Percentiles rank a stretch among this genome's conserved stretches.
phyloP scores from a whole-genome alignment of 768 basidiomycete species.

The Collybia mongolica region DNA sequence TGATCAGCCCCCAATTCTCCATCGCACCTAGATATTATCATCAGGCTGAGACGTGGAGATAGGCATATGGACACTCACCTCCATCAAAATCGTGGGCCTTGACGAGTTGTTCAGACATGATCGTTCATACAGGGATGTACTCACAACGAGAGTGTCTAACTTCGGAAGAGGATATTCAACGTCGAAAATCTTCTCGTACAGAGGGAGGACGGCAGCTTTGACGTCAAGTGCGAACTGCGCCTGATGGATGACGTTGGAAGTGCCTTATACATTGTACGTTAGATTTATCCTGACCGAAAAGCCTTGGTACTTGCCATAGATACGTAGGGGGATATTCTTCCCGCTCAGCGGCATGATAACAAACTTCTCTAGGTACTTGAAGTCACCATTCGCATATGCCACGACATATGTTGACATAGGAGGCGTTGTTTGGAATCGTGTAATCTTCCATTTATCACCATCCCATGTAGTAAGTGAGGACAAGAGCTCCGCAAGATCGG shows the following conservation, averaged over 20 bases:
- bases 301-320: conserved; percentile 64
- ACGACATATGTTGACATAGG: conserved; percentile 89
- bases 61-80: conserved; percentile 32
- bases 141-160: conserved; percentile 85
- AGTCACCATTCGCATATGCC: conserved; percentile 82
- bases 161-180: conserved; percentile 93
- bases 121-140: conserved; percentile 18
- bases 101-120: background rate
- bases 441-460: conserved; percentile 69
- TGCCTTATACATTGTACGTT: conserved; percentile 45
- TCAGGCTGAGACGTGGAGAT: background rate
- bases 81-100: conserved; percentile 87
- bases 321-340: conserved; percentile 76
- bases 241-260: conserved; percentile 78
- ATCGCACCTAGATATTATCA: conserved; percentile 55
- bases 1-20: conserved; percentile 96
- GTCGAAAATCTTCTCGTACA: conserved; percentile 93
- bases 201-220: conserved; percentile 76
- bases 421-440: conserved; percentile 79
- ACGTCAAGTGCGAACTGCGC: conserved; percentile 87
- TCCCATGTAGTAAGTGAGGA: conserved; percentile 35
- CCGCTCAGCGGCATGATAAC: conserved; percentile 81
- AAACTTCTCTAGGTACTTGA: conserved; percentile 68
- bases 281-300: background rate
- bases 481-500: conserved; percentile 39